Base-by-base conservation (phyloP, 768 basidiomycete species). In the Mycena amicta region DNA sequence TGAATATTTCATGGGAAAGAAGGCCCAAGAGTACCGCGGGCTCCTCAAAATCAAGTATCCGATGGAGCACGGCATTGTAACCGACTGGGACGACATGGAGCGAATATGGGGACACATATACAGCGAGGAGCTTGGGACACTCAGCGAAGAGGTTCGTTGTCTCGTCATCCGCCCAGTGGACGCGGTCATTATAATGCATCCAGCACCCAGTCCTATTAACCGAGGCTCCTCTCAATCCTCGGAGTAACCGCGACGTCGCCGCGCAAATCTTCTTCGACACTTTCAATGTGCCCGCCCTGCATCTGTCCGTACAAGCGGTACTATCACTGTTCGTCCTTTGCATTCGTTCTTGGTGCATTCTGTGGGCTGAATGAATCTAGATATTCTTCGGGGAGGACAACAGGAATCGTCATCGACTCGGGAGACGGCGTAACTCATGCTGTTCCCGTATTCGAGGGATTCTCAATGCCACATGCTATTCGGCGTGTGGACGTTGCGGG, bases 41-140 rank as follows among this genome's bases (percentile, higher is more conserved):
- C 79, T 99, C 64, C 80, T 99, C 65, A 96, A 96, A 82, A 95
- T 98, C 67, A 96, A 95, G 74, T 99, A 98, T 71, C 97, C 97
- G 26, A 98, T 99, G 89, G 93, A 96, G 71, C 97, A 98, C 72
- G 97, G 97, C 13, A 95, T 99, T 59, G 97, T 99, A 8, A 96
- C 92, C 33, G 93, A 99, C 77, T 99, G 97, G 96, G 97, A 99
- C 71, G 97, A 99, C 70, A 99, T 99, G 97, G 97, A 99, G 73
- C 87, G 92, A 59, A 98, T 99, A 82, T 99, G 97, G 97, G 90
- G 83, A 64, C 95, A 93, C 89, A 91, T 98, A 47, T 99, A 98
- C 71, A 88, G 92, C 22, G 95, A 98, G 71, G 96, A 97, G 70
- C 79, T 98, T 45, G 92, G 93, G 22, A 97, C 95, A 4, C 77